A percentile compares a stretch with the other conserved stretches of the same genome.
Evolutionary conservation across 2,329 filamentous ascomycete genomes (phyloP).

Genomic region (Trichoderma atroviride): DNA sequence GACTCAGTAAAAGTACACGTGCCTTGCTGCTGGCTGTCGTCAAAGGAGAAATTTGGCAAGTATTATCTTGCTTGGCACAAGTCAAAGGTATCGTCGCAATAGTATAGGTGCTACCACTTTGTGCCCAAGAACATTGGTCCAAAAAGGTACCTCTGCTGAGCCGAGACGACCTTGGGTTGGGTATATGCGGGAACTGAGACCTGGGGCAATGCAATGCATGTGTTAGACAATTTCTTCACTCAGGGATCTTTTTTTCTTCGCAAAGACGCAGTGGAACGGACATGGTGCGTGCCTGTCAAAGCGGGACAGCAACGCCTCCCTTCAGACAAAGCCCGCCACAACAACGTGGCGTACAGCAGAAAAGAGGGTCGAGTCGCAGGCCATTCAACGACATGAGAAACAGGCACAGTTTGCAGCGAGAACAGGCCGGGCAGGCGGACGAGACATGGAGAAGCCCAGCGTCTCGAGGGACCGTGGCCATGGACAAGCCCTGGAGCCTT

Average conservation of each 20-base stretch:
- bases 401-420: neutral
- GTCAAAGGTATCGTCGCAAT: neutral
- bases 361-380: conserved; percentile 4
- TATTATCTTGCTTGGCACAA: neutral
- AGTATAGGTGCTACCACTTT: neutral
- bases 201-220: conserved; percentile 15
- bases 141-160: neutral
- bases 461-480: neutral
- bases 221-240: conserved; percentile 21
- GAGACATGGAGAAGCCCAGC: conserved; percentile 5
- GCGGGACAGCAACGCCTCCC: conserved; percentile 17
- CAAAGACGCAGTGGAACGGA: conserved; percentile 1
- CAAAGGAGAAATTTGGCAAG: no score
- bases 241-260: neutral
- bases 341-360: conserved; percentile 3
- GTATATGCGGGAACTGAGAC: conserved; percentile 19
- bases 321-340: conserved; percentile 17
- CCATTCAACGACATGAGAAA: neutral
- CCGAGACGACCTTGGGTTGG: neutral
- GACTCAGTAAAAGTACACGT: neutral
- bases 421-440: neutral
- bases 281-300: conserved; percentile 13
- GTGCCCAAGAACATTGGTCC: neutral
- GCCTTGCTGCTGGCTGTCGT: neutral
- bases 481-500: neutral